Base-by-base conservation (phyloP, 352 stramenopile species). In the Globisporangium acanthophoron region DNA sequence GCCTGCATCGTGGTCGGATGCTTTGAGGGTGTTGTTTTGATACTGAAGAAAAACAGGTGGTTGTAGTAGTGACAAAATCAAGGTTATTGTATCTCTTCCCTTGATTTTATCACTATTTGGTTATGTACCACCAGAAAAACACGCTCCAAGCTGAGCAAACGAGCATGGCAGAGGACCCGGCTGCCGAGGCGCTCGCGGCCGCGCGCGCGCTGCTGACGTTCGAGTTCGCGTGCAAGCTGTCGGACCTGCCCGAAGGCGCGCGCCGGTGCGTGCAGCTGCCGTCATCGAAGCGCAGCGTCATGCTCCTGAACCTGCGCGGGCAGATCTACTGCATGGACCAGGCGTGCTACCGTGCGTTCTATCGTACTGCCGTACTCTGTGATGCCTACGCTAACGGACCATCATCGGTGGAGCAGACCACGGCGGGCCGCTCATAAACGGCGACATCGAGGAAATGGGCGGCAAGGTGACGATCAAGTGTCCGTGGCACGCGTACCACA, bases 401-500 rank as follows among this genome's bases (percentile, higher is more conserved):
- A 27, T 27, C 24, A 27, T 27, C 24, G 24, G 24, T 27, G 12
- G 12, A 4, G 37, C 41, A 92, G 83, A 94, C 63, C 85, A 94
- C 54, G 85, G 85, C 24, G 85, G 85, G 9, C 85, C 85, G 60
- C 65, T 94, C 12, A 37, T 77, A 5, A 90, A 84, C 58, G 85
- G 85, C 54, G 85, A 94, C 53, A 92, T 94, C 63, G 85, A 94
- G 58, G 85, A 92, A 62, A 71, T 94, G 53, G 82, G 80, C 27
- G 80, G 78, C 41, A 91, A 90, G 35, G 57, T 75, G 9, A 88
- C 80, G 3, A 76, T 93, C 63, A 89, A 90, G 64, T 93, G 85
- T 67, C 85, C 85, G 29, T 94, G 85, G 85, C 85, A 94, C 62
- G 80, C 80, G 47, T 94, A 87, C 67, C 85, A 90, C 50, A 94